Conservation (phyloP, 1,284 basidiomycete genomes). For the Cutaneotrichosporon cutaneum region DNA sequence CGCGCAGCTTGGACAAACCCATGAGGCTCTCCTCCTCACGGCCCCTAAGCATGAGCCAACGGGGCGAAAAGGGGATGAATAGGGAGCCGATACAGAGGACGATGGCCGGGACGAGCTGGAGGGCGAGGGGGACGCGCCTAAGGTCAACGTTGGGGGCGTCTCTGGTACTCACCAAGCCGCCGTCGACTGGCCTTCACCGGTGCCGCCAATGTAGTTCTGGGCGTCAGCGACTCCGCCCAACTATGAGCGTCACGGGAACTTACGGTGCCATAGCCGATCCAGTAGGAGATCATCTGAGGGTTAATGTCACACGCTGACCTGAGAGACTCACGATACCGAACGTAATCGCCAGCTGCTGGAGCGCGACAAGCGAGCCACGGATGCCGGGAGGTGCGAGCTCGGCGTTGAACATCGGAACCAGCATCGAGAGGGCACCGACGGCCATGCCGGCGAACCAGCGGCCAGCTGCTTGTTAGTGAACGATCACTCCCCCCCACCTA, state of each 20-base stretch:
- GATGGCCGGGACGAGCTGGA: conserved; percentile 64
- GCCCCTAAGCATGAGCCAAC: conserved; percentile 62
- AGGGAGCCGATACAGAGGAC: conserved; percentile 39
- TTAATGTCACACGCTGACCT: background rate
- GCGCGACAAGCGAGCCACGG: conserved; percentile 73
- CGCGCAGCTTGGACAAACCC: conserved; percentile 65
- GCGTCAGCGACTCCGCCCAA: background rate
- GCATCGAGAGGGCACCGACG: conserved; percentile 50
- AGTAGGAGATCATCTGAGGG: conserved; percentile 54
- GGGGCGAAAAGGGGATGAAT: conserved; percentile 57
- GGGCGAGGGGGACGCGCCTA: conserved; percentile 64
- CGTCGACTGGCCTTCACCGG: conserved; percentile 34
- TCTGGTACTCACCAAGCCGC: conserved; percentile 60
- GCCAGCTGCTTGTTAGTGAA: conserved; percentile 23
- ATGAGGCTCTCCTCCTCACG: conserved; percentile 69
- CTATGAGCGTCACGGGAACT: conserved; percentile 6
- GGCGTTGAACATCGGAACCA: conserved; percentile 63
- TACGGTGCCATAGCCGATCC: conserved; percentile 65
- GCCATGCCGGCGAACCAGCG: conserved; percentile 51
- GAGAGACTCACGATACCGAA: conserved; percentile 56
- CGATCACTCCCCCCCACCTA: background rate
- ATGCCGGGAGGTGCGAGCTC: conserved; percentile 77
- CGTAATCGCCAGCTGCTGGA: conserved; percentile 77
- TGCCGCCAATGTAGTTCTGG: conserved; percentile 36
- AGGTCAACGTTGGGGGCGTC: background rate